Conservation (phyloP, 352 stramenopile genomes). For the Globisporangium sylvaticum region DNA sequence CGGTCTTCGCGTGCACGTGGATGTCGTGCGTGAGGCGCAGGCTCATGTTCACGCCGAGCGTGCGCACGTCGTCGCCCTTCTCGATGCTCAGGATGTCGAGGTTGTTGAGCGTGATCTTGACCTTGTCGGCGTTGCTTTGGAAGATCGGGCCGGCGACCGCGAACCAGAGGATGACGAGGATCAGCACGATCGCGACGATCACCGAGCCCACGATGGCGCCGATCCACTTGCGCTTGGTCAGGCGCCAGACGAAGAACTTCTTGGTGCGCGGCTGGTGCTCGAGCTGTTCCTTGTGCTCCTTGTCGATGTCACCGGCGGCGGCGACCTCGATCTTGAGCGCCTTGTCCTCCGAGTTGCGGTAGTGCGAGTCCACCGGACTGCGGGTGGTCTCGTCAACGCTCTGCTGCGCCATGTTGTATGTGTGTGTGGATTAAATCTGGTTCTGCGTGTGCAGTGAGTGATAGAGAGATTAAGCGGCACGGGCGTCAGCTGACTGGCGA, state of each 20-base stretch:
- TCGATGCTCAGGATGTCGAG: slow-evolving; percentile 52
- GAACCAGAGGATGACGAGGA: slow-evolving; percentile 66
- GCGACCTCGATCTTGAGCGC: slow-evolving; percentile 26
- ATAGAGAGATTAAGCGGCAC: background rate
- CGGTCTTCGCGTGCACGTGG: slow-evolving; percentile 33
- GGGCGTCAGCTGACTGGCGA: too few relatives aligned
- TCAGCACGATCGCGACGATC: slow-evolving; percentile 33
- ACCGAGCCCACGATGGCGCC: slow-evolving; percentile 34
- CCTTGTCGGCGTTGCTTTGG: slow-evolving; percentile 55
- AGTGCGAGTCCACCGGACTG: slow-evolving; percentile 8
- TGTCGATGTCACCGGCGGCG: slow-evolving; percentile 27
- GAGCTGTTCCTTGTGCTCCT: slow-evolving; percentile 25
- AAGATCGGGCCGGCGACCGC: slow-evolving; percentile 52
- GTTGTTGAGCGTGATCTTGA: slow-evolving; percentile 58
- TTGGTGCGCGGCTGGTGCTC: slow-evolving; percentile 13
- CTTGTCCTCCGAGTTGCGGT: slow-evolving; percentile 10
- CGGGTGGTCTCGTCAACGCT: background rate
- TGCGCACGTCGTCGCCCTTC: slow-evolving; percentile 20
- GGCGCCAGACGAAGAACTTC: slow-evolving; percentile 46
- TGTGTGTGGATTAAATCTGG: background rate
- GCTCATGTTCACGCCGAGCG: slow-evolving; percentile 48
- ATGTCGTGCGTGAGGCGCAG: slow-evolving; percentile 49
- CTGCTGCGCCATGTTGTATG: slow-evolving; percentile 7
- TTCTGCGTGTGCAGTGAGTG: too few relatives aligned
- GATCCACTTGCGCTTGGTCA: slow-evolving; percentile 54